A percentile compares a stretch with the other conserved stretches of the same genome.
Conservation (phyloP, 805 yeast genomes). For the Ogataea zsoltii region DNA sequence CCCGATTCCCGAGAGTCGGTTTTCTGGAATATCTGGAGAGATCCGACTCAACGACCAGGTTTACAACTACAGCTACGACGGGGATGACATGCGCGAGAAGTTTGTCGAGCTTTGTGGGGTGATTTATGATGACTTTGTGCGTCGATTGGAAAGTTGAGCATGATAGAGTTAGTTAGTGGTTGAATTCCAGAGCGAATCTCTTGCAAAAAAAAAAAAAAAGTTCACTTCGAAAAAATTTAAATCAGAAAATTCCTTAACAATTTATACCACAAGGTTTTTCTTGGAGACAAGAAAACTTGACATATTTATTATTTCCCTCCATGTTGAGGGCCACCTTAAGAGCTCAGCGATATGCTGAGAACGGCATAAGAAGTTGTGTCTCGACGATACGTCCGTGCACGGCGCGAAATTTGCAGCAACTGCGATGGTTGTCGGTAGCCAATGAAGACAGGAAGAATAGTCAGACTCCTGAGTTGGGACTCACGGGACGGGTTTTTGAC, state of each 20-base stretch:
- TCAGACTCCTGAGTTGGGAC: not conserved
- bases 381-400: too few relatives aligned
- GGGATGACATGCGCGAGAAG: slow-evolving; percentile 14
- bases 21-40: slow-evolving; percentile 19
- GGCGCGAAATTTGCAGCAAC: too few relatives aligned
- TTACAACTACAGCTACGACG: slow-evolving; percentile 21
- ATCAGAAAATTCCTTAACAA: not conserved
- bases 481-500: slow-evolving; percentile 56
- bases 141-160: not conserved
- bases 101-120: slow-evolving; percentile 23
- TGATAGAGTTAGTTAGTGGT: not conserved
- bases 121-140: slow-evolving; percentile 24
- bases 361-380: not conserved
- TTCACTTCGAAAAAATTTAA: not conserved
- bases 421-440: slow-evolving; percentile 1
- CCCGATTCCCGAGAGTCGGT: slow-evolving; percentile 1
- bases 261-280: too few relatives aligned
- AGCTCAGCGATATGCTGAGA: not conserved
- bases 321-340: not conserved
- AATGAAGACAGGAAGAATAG: slow-evolving; percentile 6
- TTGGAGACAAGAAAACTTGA: too few relatives aligned
- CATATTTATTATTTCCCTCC: too few relatives aligned
- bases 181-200: not conserved
- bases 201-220: not conserved
- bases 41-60: slow-evolving; percentile 20